These are phyloP conservation scores for Fragilaria radians DNA, from an alignment of 108 stramenopile species.

Conservation along the genomic window DNA sequence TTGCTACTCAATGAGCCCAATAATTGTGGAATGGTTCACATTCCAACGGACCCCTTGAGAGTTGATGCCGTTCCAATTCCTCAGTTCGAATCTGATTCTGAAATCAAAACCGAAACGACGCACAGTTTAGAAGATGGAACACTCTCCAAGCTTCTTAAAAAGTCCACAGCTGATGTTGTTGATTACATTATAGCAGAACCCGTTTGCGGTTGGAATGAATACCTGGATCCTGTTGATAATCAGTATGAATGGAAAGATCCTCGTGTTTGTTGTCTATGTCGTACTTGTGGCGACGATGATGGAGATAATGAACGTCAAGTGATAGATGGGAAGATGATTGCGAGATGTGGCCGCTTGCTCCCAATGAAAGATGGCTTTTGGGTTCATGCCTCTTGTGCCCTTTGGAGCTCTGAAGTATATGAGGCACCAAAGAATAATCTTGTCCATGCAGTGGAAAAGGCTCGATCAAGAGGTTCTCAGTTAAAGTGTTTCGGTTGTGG, in stretches of 20 bases:
- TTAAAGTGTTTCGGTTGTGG: conserved; percentile 71
- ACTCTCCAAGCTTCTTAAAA: neutral
- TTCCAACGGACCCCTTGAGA: conserved; percentile 28
- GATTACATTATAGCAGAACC: conserved; percentile 24
- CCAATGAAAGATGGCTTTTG: conserved; percentile 52
- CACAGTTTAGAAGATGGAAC: neutral
- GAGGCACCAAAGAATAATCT: conserved; percentile 36
- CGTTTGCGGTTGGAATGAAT: conserved; percentile 45
- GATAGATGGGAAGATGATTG: conserved; percentile 14
- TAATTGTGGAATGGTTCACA: conserved; percentile 26
- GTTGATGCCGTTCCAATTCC: conserved; percentile 24
- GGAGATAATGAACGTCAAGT: conserved; percentile 10
- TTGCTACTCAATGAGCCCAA: conserved; percentile 36
- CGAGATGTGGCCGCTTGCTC: conserved; percentile 43
- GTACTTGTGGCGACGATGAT: conserved; percentile 62
- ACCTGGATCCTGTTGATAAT: conserved; percentile 5
- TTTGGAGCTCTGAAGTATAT: conserved; percentile 65
- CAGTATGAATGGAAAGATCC: conserved; percentile 52
- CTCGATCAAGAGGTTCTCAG: conserved; percentile 50
- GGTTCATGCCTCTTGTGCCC: conserved; percentile 59
- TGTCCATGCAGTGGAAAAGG: conserved; percentile 45
- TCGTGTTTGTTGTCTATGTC: conserved; percentile 55
- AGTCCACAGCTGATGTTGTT: neutral
- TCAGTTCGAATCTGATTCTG: neutral
- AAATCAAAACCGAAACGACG: neutral